Evolutionary conservation across 805 yeast genomes (phyloP).

Genomic region (Teunomyces stri): DNA sequence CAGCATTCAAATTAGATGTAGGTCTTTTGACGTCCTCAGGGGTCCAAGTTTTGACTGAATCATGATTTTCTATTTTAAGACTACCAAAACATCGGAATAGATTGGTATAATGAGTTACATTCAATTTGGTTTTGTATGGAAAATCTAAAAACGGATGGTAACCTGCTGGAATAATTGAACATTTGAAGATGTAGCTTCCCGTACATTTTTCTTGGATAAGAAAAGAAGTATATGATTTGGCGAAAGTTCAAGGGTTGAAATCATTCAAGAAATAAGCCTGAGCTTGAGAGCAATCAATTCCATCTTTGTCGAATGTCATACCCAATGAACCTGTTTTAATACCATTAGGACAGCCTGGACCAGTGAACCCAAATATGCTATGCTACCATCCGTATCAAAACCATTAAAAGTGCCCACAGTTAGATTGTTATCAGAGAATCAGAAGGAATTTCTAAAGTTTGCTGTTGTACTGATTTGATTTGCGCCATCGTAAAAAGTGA

Average conservation of each 20-base stretch:
- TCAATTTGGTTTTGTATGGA: neutral
- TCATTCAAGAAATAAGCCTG: neutral
- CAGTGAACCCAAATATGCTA: too few species aligned
- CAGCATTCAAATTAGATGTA: too few species aligned
- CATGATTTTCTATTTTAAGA: neutral
- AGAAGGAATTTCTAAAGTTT: slow-evolving; percentile 5
- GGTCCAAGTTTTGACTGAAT: slow-evolving; percentile 6
- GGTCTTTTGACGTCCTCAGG: neutral
- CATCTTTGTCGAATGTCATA: too few species aligned
- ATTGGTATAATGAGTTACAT: neutral
- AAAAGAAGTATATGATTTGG: neutral
- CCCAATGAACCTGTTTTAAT: too few species aligned
- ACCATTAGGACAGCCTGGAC: too few species aligned
- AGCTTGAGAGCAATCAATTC: too few species aligned
- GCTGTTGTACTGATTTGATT: slow-evolving; percentile 11
- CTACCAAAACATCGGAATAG: neutral
- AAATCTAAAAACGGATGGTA: slow-evolving; percentile 17
- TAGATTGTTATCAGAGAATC: too few species aligned
- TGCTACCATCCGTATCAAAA: too few species aligned
- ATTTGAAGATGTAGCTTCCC: slow-evolving; percentile 3
- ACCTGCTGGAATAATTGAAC: slow-evolving; percentile 25
- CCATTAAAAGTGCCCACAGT: neutral
- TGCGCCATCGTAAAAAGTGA: slow-evolving; percentile 17
- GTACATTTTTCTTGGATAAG: slow-evolving; percentile 3
- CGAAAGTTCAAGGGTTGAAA: too few species aligned